Evolutionary conservation across 1,284 basidiomycete genomes (phyloP).

Genomic region (Leccinum fallax): DNA sequence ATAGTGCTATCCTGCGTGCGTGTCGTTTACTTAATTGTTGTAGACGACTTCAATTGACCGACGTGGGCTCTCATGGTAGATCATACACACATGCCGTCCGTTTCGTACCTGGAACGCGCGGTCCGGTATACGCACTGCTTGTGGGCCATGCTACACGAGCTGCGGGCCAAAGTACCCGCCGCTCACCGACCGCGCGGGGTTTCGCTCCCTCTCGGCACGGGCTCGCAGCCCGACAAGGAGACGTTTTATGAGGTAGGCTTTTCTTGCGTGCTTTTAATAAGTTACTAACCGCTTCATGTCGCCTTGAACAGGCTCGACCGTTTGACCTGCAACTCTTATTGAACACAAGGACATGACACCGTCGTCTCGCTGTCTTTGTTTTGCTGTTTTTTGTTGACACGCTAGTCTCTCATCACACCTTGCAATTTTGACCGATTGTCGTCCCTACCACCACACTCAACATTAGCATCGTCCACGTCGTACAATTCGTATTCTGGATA

Average conservation of each 20-base stretch:
- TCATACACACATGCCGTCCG: slow-evolving; percentile 48
- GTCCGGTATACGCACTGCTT: slow-evolving; percentile 60
- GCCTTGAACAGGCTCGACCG: slow-evolving; percentile 35
- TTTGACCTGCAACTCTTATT: slow-evolving; percentile 57
- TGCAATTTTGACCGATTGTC: slow-evolving; percentile 5
- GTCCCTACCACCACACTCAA: slow-evolving; percentile 10
- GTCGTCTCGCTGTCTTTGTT: slow-evolving; percentile 3
- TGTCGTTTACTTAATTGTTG: background rate
- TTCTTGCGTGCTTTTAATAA: background rate
- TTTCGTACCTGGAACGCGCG: slow-evolving; percentile 63
- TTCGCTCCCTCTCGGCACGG: slow-evolving; percentile 12
- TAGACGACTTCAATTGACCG: slow-evolving; percentile 8
- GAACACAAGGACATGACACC: slow-evolving; percentile 41
- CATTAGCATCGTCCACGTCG: slow-evolving; percentile 21
- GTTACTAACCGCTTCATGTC: background rate
- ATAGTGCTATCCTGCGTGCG: slow-evolving; percentile 81
- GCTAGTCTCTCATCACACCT: background rate
- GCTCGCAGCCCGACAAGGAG: slow-evolving; percentile 30
- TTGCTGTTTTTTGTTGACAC: slow-evolving; percentile 2
- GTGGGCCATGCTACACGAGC: slow-evolving; percentile 57
- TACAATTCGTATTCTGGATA: slow-evolving; percentile 21
- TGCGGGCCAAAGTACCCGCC: slow-evolving; percentile 48
- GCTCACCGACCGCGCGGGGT: slow-evolving; percentile 46
- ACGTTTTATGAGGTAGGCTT: slow-evolving; percentile 25
- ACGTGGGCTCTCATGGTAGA: slow-evolving; percentile 40